Base-by-base conservation (phyloP, 257 asterid species). In the Cinchona pubescens region DNA sequence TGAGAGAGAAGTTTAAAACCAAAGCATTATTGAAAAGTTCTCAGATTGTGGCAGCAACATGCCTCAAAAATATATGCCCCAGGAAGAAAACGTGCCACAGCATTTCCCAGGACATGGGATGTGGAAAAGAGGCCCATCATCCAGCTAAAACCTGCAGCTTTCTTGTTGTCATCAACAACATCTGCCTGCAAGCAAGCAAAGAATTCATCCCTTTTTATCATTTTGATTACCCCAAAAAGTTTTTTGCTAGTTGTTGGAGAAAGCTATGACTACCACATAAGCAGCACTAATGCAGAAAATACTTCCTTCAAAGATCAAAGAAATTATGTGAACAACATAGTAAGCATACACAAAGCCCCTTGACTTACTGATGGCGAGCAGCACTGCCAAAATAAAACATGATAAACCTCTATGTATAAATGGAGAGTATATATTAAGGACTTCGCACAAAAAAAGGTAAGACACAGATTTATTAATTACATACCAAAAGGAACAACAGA, bases 71-170 rank as follows among this genome's bases (percentile, higher is more conserved):
- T 90, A 83, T 80, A 88, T 29, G 71, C 76, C 65, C 79, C 96
- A 0, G 97, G 97, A 65, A 94, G 97, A 84, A 92, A 92, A 71
- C 98, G 96, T 4, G 97, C 97, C 2, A 92, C 82, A 61, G 82
- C 61, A 86, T 94, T 89, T 55, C 98, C 98, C 56, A 90, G 38
- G 30, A 94, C 96, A 79, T 92, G 97, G 19, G 98, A 90, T 75
- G 90, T 90, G 77, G 98, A 94, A 83, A 91, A 92, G 35, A 94
- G 87, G 62, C 98, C 98, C 1, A 93, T 92, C 67, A 92, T 87
- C 96, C 97, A 94, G 84, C 97, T 85, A 78, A 94, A 90, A 77
- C 87, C 95, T 27, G 92, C 90, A 76, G 97, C 86, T 81, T 96
- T 89, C 74, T 76, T 87, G 75, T 85, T 61, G 69, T 64, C 88